These are phyloP conservation scores for Lactifluus piperatus DNA, from an alignment of 768 basidiomycete genomes.

Conservation along the genomic window DNA sequence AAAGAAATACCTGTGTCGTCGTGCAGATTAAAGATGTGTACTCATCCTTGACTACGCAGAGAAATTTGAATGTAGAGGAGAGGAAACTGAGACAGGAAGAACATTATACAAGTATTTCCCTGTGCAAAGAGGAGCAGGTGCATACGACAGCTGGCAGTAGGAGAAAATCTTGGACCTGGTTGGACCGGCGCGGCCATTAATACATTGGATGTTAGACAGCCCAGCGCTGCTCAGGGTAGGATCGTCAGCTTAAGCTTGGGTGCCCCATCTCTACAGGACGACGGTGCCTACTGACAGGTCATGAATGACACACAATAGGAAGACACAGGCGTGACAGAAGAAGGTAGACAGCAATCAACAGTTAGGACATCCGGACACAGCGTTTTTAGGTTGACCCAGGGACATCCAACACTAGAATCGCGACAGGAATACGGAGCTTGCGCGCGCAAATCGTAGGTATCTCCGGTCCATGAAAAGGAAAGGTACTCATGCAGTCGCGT, in stretches of 20 bases:
- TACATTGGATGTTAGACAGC: not conserved
- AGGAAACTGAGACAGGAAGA: not conserved
- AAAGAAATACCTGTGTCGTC: not conserved
- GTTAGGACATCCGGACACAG: not conserved
- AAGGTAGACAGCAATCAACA: too few relatives aligned
- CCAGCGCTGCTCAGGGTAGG: not conserved
- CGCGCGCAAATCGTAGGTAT: not conserved
- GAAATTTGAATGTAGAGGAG: too few relatives aligned
- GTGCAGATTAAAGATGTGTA: not conserved
- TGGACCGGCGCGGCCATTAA: not conserved
- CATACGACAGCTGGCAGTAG: not conserved
- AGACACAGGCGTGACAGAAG: too few relatives aligned
- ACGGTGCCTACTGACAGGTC: not conserved
- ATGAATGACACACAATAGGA: too few relatives aligned
- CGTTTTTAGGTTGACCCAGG: not conserved
- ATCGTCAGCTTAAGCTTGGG: too few relatives aligned
- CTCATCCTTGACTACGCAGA: not conserved
- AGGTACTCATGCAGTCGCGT: not conserved
- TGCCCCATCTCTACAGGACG: too few relatives aligned
- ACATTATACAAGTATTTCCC: not conserved
- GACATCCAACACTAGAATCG: not conserved
- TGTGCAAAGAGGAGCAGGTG: not conserved
- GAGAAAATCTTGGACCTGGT: too few relatives aligned
- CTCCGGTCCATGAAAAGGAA: not conserved
- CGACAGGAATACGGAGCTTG: not conserved